These are phyloP conservation scores for Lactarius akahatsu DNA, from an alignment of 768 basidiomycete genomes.

Conservation along the genomic window DNA sequence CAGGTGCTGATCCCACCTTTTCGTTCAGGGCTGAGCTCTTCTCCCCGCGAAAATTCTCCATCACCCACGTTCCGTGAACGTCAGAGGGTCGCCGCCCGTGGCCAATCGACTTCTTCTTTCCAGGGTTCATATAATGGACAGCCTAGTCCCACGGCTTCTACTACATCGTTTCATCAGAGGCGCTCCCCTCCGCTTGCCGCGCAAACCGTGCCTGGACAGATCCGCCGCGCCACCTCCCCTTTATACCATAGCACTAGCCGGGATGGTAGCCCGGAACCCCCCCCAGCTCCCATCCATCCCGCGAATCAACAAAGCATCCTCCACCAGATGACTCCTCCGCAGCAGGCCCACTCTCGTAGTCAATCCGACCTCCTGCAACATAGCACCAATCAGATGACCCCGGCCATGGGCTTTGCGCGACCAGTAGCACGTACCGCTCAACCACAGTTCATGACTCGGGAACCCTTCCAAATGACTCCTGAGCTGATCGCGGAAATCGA, in stretches of 20 bases:
- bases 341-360: slow-evolving; percentile 17
- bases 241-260: slow-evolving; percentile 25
- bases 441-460: slow-evolving; percentile 21
- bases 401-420: slow-evolving; percentile 22
- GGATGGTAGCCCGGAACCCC: slow-evolving; percentile 27
- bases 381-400: slow-evolving; percentile 21
- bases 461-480: slow-evolving; percentile 23
- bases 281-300: slow-evolving; percentile 19
- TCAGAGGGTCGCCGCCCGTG: slow-evolving; percentile 21
- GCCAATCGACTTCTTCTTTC: slow-evolving; percentile 26
- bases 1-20: slow-evolving; percentile 5
- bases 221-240: slow-evolving; percentile 29
- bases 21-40: slow-evolving; percentile 23
- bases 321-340: slow-evolving; percentile 16
- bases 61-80: slow-evolving; percentile 29
- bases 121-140: slow-evolving; percentile 25
- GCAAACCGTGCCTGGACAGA: slow-evolving; percentile 25
- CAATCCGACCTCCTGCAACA: slow-evolving; percentile 22
- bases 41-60: slow-evolving; percentile 28
- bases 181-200: slow-evolving; percentile 27
- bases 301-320: slow-evolving; percentile 19
- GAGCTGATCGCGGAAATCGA: slow-evolving; percentile 27
- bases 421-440: slow-evolving; percentile 20
- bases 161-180: slow-evolving; percentile 28
- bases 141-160: slow-evolving; percentile 27